phyloP scores from a whole-genome alignment of 208 protist genomes.

The Herpetomonas tarakana region DNA sequence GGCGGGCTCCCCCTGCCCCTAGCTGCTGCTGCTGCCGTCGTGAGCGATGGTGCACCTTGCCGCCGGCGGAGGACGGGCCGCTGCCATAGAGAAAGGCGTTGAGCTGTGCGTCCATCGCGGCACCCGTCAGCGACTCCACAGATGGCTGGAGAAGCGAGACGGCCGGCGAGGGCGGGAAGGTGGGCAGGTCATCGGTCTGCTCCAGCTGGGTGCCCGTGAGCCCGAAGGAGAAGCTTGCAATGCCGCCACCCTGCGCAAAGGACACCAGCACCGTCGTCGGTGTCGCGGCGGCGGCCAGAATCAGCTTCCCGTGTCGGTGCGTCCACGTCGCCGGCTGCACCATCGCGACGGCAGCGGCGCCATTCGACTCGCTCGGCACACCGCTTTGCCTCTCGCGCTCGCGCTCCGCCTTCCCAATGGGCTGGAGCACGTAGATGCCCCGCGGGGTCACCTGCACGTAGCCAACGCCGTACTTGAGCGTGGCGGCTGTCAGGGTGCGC shows the following conservation, averaged over 20 bases:
- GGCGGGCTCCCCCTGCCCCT: constrained; percentile 5
- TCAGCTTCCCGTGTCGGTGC: constrained; percentile 70
- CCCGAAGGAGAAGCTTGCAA: constrained; percentile 75
- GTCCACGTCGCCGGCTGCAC: constrained; percentile 54
- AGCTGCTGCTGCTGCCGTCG: constrained; percentile 6
- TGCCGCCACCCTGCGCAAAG: constrained; percentile 60
- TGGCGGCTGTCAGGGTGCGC: constrained; percentile 67
- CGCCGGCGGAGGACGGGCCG: not conserved
- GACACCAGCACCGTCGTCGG: constrained; percentile 45
- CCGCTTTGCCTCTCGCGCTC: constrained; percentile 1
- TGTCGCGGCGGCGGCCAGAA: constrained; percentile 64
- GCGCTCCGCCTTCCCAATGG: constrained; percentile 4
- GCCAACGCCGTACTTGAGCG: constrained; percentile 57
- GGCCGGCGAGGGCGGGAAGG: constrained; percentile 52
- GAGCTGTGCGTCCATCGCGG: constrained; percentile 21
- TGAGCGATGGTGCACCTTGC: too few relatives aligned
- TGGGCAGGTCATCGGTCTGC: constrained; percentile 56
- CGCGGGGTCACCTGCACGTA: constrained; percentile 78
- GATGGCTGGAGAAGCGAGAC: constrained; percentile 59
- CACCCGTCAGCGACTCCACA: constrained; percentile 20
- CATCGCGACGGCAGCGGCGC: not conserved
- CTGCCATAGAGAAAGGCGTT: constrained; percentile 22
- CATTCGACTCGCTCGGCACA: not conserved
- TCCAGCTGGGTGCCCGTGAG: constrained; percentile 49
- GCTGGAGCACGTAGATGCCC: constrained; percentile 45